Percentiles rank a stretch among this genome's conserved stretches.
phyloP scores from a whole-genome alignment of 208 protist species.

The Herpetomonas tarakana region DNA sequence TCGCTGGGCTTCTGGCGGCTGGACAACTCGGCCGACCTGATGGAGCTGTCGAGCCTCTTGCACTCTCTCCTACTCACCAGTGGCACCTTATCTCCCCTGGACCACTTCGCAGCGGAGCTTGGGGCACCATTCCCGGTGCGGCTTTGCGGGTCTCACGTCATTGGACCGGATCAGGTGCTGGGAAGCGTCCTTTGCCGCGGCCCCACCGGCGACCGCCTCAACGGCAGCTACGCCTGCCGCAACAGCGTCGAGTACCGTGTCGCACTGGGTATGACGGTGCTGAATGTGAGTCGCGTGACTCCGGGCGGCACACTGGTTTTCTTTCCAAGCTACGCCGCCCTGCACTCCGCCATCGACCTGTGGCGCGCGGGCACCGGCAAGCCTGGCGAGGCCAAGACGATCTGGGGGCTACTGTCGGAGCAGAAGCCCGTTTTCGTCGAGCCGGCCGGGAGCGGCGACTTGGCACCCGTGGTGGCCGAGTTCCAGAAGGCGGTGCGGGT shows the following conservation, averaged over 20 bases:
- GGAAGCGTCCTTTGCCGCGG: constrained; percentile 62
- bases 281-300: constrained; percentile 87
- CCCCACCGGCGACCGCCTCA: constrained; percentile 70
- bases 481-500: constrained; percentile 76
- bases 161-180: constrained; percentile 68
- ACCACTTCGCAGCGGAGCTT: constrained; percentile 92
- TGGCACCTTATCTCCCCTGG: constrained; percentile 95
- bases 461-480: constrained; percentile 45
- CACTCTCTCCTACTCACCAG: constrained; percentile 92
- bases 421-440: constrained; percentile 89
- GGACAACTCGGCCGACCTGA: constrained; percentile 74
- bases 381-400: constrained; percentile 36
- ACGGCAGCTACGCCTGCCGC: constrained; percentile 81
- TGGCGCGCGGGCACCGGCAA: constrained; percentile 59
- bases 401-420: constrained; percentile 79
- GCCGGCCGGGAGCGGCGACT: constrained; percentile 46
- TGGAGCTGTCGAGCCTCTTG: constrained; percentile 35
- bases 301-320: constrained; percentile 97
- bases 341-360: constrained; percentile 68
- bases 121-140: constrained; percentile 73
- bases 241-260: constrained; percentile 70
- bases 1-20: constrained; percentile 93
- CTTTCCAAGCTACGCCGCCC: constrained; percentile 93
- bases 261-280: constrained; percentile 77
- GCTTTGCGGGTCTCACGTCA: constrained; percentile 93